These are phyloP conservation scores for Knufia fluminis DNA, from an alignment of 2,329 filamentous ascomycete genomes.

Conservation along the genomic window DNA sequence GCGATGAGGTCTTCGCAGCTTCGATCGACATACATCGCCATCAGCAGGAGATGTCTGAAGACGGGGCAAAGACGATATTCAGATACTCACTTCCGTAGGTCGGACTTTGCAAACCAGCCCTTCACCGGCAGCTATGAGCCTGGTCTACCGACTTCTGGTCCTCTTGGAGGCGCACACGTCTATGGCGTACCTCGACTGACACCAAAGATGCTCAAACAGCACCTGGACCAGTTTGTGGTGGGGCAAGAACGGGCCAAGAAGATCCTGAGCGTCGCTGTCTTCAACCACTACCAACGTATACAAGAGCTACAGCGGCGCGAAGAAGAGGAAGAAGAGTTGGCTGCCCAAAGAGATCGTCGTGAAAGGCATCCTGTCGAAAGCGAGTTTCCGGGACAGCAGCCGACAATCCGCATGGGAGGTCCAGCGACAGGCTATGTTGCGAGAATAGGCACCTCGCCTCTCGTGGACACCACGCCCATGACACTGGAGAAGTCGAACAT, in stretches of 20 bases:
- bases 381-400: slow-evolving; percentile 54
- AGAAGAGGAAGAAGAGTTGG: slow-evolving; percentile 66
- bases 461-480: slow-evolving; percentile 50
- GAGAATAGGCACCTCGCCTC: slow-evolving; percentile 24
- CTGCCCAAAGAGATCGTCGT: slow-evolving; percentile 61
- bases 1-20: slow-evolving; percentile 4
- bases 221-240: slow-evolving; percentile 91
- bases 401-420: slow-evolving; percentile 35
- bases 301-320: slow-evolving; percentile 65
- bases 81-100: slow-evolving; percentile 46
- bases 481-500: slow-evolving; percentile 95
- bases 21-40: slow-evolving; percentile 10
- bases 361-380: slow-evolving; percentile 73
- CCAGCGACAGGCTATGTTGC: slow-evolving; percentile 21
- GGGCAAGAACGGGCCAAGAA: slow-evolving; percentile 90
- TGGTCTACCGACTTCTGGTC: slow-evolving; percentile 51
- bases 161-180: slow-evolving; percentile 50
- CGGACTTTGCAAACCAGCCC: slow-evolving; percentile 54
- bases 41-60: slow-evolving; percentile 6
- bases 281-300: slow-evolving; percentile 91
- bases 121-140: slow-evolving; percentile 57
- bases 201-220: slow-evolving; percentile 65
- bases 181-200: slow-evolving; percentile 52
- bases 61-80: slow-evolving; percentile 23
- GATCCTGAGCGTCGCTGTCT: slow-evolving; percentile 82